phyloP scores from a whole-genome alignment of 2,329 filamentous ascomycete genomes.

The Fusarium praegraminearum region DNA sequence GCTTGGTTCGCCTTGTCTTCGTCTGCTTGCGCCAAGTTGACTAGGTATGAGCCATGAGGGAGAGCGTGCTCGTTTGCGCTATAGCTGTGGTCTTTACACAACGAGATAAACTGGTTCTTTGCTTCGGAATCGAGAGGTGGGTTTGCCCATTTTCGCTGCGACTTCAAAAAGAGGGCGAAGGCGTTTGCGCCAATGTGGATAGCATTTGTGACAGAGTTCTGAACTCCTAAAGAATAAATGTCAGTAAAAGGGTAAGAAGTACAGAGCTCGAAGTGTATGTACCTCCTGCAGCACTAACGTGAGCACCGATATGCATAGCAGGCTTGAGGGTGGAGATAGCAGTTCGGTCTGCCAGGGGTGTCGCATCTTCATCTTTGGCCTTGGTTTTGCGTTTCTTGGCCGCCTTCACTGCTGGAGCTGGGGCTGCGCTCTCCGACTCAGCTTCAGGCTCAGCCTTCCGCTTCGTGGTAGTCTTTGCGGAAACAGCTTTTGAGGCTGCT shows the following conservation, averaged over 20 bases:
- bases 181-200: conserved; percentile 88
- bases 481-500: conserved; percentile 39
- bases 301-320: conserved; percentile 87
- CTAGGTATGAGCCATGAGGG: conserved; percentile 94
- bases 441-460: conserved; percentile 50
- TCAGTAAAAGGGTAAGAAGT: conserved; percentile 17
- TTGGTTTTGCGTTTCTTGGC: conserved; percentile 61
- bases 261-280: conserved; percentile 40
- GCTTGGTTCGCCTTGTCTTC: conserved; percentile 84
- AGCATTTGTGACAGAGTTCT: conserved; percentile 85
- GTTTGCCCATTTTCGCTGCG: conserved; percentile 93
- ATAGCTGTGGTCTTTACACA: conserved; percentile 77
- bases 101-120: conserved; percentile 74
- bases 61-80: conserved; percentile 79
- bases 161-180: conserved; percentile 95
- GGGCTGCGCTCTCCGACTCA: conserved; percentile 41
- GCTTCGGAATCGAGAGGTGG: conserved; percentile 79
- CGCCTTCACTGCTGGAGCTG: conserved; percentile 40
- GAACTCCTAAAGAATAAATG: conserved; percentile 71
- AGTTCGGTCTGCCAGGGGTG: conserved; percentile 78
- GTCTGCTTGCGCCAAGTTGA: conserved; percentile 92
- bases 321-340: conserved; percentile 71
- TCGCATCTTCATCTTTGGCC: conserved; percentile 57
- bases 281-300: conserved; percentile 92
- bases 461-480: conserved; percentile 47